A percentile compares a stretch with the other conserved stretches of the same genome.
phyloP scores from a whole-genome alignment of 768 basidiomycete genomes.

The Termitomyces sp. region DNA sequence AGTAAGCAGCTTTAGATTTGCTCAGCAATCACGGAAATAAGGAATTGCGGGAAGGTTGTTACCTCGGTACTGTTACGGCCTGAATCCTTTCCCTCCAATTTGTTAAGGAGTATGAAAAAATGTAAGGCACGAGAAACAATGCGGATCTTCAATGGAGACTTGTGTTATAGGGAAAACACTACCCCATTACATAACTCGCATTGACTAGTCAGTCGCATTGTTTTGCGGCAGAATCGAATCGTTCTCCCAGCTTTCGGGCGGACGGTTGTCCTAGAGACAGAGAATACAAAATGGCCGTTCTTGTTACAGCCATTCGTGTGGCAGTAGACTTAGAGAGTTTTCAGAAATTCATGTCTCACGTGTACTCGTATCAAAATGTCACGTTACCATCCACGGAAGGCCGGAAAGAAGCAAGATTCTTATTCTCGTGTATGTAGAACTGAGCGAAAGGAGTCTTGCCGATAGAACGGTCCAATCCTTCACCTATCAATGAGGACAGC shows the following conservation, averaged over 20 bases:
- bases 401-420: background rate
- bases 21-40: slow-evolving; percentile 12
- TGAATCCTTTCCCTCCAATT: too few relatives aligned
- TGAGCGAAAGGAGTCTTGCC: background rate
- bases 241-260: slow-evolving; percentile 14
- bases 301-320: background rate
- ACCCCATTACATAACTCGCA: slow-evolving; percentile 9
- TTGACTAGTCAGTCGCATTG: slow-evolving; percentile 5
- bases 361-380: slow-evolving; percentile 12
- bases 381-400: slow-evolving; percentile 12
- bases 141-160: slow-evolving; percentile 7
- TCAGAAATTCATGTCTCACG: too few relatives aligned
- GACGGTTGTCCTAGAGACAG: slow-evolving; percentile 8
- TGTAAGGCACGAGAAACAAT: slow-evolving; percentile 4
- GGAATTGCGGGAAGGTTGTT: slow-evolving; percentile 6
- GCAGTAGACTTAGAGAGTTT: slow-evolving; percentile 3
- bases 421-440: too few relatives aligned
- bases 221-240: slow-evolving; percentile 7
- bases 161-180: slow-evolving; percentile 12
- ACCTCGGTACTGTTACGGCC: too few relatives aligned
- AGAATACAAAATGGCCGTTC: slow-evolving; percentile 2
- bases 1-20: slow-evolving; percentile 11
- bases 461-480: background rate
- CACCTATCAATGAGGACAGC: background rate
- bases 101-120: slow-evolving; percentile 6